Conservation (phyloP, 305 asterid species). For the Solanum chacoense region DNA sequence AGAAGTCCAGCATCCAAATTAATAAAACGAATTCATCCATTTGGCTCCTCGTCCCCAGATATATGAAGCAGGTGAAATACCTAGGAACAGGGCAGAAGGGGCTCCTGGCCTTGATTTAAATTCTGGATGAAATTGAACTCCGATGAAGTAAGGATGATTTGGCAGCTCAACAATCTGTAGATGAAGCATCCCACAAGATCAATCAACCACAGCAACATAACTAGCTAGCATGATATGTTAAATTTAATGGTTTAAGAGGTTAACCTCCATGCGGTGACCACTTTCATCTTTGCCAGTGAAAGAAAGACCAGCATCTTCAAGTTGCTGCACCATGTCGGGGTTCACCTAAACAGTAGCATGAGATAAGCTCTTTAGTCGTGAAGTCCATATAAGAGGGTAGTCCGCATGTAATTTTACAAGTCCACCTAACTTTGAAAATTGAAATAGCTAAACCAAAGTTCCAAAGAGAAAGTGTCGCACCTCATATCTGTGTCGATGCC, state of each 20-base stretch:
- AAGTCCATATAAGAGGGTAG: neutral
- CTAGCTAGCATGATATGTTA: neutral
- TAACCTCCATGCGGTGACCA: slow-evolving; percentile 87
- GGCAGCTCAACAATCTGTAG: slow-evolving; percentile 75
- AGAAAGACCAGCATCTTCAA: slow-evolving; percentile 75
- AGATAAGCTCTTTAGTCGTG: neutral
- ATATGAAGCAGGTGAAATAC: slow-evolving; percentile 16
- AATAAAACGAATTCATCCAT: neutral
- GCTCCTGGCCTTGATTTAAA: slow-evolving; percentile 87
- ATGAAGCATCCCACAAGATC: neutral
- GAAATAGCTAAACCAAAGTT: neutral
- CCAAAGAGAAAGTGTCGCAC: slow-evolving; percentile 20
- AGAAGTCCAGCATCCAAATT: neutral
- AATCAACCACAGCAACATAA: slow-evolving; percentile 1
- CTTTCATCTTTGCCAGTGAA: slow-evolving; percentile 90
- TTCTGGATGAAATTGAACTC: slow-evolving; percentile 91
- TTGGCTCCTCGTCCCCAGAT: neutral
- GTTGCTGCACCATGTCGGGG: slow-evolving; percentile 65
- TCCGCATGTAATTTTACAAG: neutral
- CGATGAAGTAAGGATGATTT: slow-evolving; percentile 71
- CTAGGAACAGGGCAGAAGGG: slow-evolving; percentile 74
- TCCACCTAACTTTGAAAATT: neutral
- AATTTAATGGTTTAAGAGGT: slow-evolving; percentile 1
- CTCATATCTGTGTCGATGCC: slow-evolving; percentile 98
- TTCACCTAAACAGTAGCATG: slow-evolving; percentile 50